Conservation (phyloP, 805 yeast genomes). For the Wickerhamomyces tratensis region DNA sequence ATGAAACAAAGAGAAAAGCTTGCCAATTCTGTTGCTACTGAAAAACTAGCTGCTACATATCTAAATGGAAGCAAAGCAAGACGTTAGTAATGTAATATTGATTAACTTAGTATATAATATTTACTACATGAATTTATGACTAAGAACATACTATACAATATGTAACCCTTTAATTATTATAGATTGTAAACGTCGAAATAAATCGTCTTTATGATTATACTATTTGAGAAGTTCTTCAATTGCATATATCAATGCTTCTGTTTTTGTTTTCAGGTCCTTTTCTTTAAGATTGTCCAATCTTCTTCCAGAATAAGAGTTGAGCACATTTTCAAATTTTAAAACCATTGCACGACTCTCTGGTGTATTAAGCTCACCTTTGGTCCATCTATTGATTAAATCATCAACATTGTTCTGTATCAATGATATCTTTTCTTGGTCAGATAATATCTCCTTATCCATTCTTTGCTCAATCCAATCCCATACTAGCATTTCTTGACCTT, state of each 20-base stretch:
- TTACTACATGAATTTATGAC: no score
- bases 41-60: slow-evolving; percentile 12
- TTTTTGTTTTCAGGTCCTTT: background rate
- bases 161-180: no score
- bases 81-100: background rate
- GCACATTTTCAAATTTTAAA: slow-evolving; percentile 6
- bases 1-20: slow-evolving; percentile 49
- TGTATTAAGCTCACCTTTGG: slow-evolving; percentile 9
- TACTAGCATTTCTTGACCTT: slow-evolving; percentile 14
- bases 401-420: slow-evolving; percentile 12
- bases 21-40: slow-evolving; percentile 22
- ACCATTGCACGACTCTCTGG: slow-evolving; percentile 8
- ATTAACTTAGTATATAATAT: no score
- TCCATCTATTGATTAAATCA: slow-evolving; percentile 12
- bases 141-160: no score
- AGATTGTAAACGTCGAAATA: no score
- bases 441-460: slow-evolving; percentile 5
- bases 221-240: background rate
- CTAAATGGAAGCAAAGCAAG: background rate
- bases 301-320: slow-evolving; percentile 3
- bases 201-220: no score
- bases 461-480: slow-evolving; percentile 23
- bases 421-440: slow-evolving; percentile 1
- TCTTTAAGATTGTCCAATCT: background rate
- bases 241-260: background rate